Evolutionary conservation across 2,329 filamentous ascomycete genomes (phyloP).

Genomic region (Simplicillium aogashimaense): DNA sequence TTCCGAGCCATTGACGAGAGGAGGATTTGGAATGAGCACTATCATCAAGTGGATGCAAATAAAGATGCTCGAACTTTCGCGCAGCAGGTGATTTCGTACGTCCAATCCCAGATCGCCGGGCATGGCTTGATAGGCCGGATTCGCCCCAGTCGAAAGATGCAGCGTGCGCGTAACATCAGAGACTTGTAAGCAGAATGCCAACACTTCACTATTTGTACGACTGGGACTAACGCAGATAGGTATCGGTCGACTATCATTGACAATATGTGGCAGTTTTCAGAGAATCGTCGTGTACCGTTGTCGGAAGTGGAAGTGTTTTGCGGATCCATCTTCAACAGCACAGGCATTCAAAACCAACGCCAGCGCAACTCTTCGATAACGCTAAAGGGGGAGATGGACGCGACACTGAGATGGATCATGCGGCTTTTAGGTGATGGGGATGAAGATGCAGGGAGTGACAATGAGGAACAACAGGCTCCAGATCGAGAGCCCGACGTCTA

Average conservation of each 20-base stretch:
- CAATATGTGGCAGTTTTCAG: constrained; percentile 31
- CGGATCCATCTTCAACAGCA: constrained; percentile 40
- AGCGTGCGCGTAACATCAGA: constrained; percentile 33
- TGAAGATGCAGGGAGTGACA: constrained; percentile 3
- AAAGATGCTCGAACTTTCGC: constrained; percentile 27
- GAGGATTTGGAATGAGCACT: constrained; percentile 43
- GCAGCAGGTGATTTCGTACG: constrained; percentile 24
- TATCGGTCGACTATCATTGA: constrained; percentile 34
- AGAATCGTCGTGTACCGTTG: constrained; percentile 32
- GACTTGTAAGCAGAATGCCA: constrained; percentile 26
- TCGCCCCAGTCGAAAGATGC: constrained; percentile 21
- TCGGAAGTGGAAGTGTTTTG: constrained; percentile 45
- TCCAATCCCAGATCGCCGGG: constrained; percentile 11
- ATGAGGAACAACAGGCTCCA: constrained; percentile 3
- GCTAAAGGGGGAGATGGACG: constrained; percentile 40
- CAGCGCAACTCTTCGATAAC: constrained; percentile 41
- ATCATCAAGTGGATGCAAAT: constrained; percentile 27
- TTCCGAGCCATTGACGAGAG: constrained; percentile 67
- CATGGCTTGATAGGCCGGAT: constrained; percentile 11
- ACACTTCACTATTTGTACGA: constrained; percentile 27
- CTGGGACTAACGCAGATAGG: constrained; percentile 20
- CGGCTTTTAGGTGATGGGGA: constrained; percentile 16
- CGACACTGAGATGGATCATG: constrained; percentile 30
- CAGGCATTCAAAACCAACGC: constrained; percentile 34
- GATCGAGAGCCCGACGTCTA: not conserved